Evolutionary conservation across 1,284 basidiomycete species (phyloP).

Genomic region (Testicularia cyperi): DNA sequence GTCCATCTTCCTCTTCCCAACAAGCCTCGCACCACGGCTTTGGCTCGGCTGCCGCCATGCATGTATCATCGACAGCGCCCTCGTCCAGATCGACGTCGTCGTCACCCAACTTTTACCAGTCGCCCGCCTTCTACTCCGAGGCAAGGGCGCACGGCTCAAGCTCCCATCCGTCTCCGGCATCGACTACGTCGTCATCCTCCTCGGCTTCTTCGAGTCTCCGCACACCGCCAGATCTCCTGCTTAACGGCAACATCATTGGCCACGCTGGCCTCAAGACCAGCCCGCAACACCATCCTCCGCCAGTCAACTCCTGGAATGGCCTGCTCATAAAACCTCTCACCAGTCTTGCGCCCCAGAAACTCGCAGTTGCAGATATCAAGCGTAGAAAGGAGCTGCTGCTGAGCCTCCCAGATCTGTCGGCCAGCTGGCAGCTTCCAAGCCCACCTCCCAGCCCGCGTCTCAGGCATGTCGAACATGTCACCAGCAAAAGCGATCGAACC

Average conservation of each 20-base stretch:
- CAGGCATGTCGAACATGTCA: too few species aligned
- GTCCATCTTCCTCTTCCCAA: neutral
- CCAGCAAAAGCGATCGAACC: neutral
- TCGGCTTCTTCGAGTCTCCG: slow-evolving; percentile 16
- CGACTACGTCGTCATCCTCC: slow-evolving; percentile 7
- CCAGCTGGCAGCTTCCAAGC: slow-evolving; percentile 8
- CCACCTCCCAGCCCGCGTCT: slow-evolving; percentile 25
- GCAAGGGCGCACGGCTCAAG: neutral
- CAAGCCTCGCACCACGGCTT: neutral
- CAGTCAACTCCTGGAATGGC: slow-evolving; percentile 30
- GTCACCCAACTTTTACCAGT: slow-evolving; percentile 1
- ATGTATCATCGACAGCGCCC: neutral
- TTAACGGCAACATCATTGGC: slow-evolving; percentile 24
- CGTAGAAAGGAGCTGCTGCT: slow-evolving; percentile 7
- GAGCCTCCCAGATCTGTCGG: neutral
- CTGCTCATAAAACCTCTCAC: slow-evolving; percentile 6
- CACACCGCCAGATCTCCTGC: slow-evolving; percentile 44
- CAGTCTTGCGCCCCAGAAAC: neutral
- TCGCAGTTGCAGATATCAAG: slow-evolving; percentile 8
- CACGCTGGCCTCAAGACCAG: slow-evolving; percentile 1
- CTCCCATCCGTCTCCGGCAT: slow-evolving; percentile 19
- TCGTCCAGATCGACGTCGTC: neutral
- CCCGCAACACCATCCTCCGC: slow-evolving; percentile 1
- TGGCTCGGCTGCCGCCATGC: neutral
- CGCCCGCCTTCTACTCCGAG: neutral